Evolutionary conservation across 2,329 filamentous ascomycete species (phyloP).

Genomic region (Pseudocercospora macadamiae): DNA sequence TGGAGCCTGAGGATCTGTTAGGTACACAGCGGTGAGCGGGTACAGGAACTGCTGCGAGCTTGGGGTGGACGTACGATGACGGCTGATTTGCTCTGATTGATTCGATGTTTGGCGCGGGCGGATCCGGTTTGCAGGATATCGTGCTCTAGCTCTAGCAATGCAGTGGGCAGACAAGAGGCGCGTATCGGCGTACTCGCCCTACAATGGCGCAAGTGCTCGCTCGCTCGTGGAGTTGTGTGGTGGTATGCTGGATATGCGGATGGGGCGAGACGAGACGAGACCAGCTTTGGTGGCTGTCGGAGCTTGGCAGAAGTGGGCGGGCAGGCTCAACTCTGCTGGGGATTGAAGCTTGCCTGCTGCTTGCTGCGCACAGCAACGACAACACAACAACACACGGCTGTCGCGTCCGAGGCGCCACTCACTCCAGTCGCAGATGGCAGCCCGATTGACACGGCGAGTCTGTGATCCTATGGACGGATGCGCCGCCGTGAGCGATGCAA

Average conservation of each 20-base stretch:
- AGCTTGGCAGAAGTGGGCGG: not conserved
- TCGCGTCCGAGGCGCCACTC: conserved; percentile 4
- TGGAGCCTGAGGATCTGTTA: conserved; percentile 17
- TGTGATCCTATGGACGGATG: not conserved
- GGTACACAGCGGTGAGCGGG: conserved; percentile 17
- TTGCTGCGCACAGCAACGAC: conserved; percentile 4
- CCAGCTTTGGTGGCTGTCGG: conserved; percentile 7
- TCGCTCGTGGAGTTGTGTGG: not conserved
- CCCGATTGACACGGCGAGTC: not conserved
- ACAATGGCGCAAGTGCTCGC: not conserved
- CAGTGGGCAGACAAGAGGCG: not conserved
- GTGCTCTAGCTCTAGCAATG: not conserved
- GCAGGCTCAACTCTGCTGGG: not conserved
- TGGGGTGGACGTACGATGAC: not conserved
- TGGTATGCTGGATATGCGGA: conserved; percentile 7
- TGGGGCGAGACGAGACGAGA: conserved; percentile 1
- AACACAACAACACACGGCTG: conserved; percentile 1
- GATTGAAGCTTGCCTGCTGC: not conserved
- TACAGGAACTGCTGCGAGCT: conserved; percentile 7
- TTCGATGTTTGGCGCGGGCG: conserved; percentile 3
- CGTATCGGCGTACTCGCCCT: not conserved
- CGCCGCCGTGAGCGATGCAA: not conserved
- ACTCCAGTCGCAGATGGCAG: not conserved
- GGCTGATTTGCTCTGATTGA: not conserved
- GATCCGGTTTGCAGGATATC: not conserved